Evolutionary conservation across 257 asterid genomes (phyloP).

Genomic region (Lavandula angustifolia): DNA sequence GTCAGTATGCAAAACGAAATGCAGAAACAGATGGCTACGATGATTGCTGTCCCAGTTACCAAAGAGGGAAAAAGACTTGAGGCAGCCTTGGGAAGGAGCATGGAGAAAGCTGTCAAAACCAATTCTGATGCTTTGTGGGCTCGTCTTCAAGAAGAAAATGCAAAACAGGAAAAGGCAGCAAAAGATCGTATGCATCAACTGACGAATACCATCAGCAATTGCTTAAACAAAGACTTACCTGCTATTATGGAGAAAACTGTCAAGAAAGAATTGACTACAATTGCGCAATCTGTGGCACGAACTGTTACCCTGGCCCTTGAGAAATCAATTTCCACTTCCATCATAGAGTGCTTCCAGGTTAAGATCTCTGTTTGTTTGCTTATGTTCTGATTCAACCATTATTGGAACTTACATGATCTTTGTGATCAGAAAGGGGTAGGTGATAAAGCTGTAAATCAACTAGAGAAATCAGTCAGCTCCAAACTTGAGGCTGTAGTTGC

Average conservation of each 20-base stretch:
- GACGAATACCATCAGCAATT: conserved; percentile 53
- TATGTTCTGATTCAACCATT: background rate
- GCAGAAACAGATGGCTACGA: conserved; percentile 76
- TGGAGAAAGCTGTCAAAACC: conserved; percentile 79
- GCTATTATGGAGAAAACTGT: conserved; percentile 71
- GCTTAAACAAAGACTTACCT: conserved; percentile 83
- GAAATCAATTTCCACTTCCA: conserved; percentile 67
- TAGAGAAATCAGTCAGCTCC: conserved; percentile 79
- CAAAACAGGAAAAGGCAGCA: conserved; percentile 77
- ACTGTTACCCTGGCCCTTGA: conserved; percentile 68
- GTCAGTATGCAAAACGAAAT: conserved; percentile 56
- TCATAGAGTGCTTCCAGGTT: conserved; percentile 88
- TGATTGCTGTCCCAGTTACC: conserved; percentile 63
- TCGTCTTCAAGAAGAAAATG: conserved; percentile 81
- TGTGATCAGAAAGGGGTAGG: conserved; percentile 91
- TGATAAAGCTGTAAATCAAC: conserved; percentile 86
- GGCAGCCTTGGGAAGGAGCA: conserved; percentile 69
- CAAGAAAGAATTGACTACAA: conserved; percentile 70
- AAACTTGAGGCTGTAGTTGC: conserved; percentile 85
- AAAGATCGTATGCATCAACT: conserved; percentile 71
- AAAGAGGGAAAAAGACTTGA: conserved; percentile 91
- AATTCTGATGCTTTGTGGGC: conserved; percentile 89
- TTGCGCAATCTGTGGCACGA: conserved; percentile 82
- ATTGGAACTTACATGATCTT: conserved; percentile 31
- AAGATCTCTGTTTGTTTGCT: conserved; percentile 20